Percentiles rank a stretch among this genome's conserved stretches.
phyloP scores from a whole-genome alignment of 2,329 filamentous ascomycete genomes.

The Talaromyces piceae region DNA sequence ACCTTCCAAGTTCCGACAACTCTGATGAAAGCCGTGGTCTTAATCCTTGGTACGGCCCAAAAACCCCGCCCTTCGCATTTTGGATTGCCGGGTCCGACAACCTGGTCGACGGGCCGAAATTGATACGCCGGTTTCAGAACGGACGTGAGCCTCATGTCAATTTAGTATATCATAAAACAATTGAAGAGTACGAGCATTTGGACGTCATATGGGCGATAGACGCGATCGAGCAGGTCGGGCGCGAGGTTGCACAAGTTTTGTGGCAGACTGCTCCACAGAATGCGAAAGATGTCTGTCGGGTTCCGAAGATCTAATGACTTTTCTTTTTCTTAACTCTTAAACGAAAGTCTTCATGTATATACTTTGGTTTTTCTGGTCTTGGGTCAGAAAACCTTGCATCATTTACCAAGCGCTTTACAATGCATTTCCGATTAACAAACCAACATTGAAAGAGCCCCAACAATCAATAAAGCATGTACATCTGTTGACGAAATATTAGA shows the following conservation, averaged over 20 bases:
- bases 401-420: too few species aligned
- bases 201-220: conserved; percentile 96
- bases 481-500: too few species aligned
- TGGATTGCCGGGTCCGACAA: conserved; percentile 82
- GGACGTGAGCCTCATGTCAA: conserved; percentile 74
- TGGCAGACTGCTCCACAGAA: conserved; percentile 64
- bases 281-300: conserved; percentile 53
- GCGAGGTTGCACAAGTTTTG: conserved; percentile 69
- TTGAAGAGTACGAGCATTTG: conserved; percentile 85
- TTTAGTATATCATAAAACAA: conserved; percentile 73
- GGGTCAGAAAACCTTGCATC: too few species aligned
- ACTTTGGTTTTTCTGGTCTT: too few species aligned
- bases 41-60: conserved; percentile 73
- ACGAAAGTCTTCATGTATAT: background rate
- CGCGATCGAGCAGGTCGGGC: conserved; percentile 71
- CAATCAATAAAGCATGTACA: too few species aligned
- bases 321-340: too few species aligned
- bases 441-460: too few species aligned
- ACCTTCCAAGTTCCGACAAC: conserved; percentile 8
- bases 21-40: conserved; percentile 14
- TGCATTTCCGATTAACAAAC: too few species aligned
- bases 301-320: conserved; percentile 46
- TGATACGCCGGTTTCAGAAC: conserved; percentile 66
- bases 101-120: conserved; percentile 70
- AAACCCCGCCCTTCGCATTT: conserved; percentile 73